A percentile compares a stretch with the other conserved stretches of the same genome.
Evolutionary conservation across 2,329 filamentous ascomycete genomes (phyloP).

Genomic region (Periglandula ipomoeae): DNA sequence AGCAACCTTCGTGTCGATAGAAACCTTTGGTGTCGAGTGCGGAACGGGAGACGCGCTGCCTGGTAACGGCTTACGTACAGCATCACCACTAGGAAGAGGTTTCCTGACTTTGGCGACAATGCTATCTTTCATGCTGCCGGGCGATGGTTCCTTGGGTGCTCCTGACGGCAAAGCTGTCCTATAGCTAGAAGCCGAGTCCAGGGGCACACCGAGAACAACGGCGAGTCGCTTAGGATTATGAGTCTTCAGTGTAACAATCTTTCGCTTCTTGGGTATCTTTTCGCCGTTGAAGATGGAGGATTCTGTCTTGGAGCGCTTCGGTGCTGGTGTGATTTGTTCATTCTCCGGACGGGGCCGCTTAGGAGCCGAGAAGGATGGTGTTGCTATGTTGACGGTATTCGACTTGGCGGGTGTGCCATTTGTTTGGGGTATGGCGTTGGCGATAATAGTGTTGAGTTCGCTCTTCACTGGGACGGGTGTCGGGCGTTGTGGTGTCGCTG

Average conservation of each 20-base stretch:
- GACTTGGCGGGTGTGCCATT: conserved; percentile 10
- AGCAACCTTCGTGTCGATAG: conserved; percentile 14
- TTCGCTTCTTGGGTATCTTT: conserved; percentile 19
- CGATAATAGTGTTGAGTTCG: conserved; percentile 4
- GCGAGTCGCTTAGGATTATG: conserved; percentile 25
- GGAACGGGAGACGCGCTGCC: conserved; percentile 16
- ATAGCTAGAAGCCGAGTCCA: conserved; percentile 12
- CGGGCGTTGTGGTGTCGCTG: conserved; percentile 14
- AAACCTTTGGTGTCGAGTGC: conserved; percentile 18
- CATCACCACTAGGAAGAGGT: conserved; percentile 24
- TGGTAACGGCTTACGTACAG: conserved; percentile 23
- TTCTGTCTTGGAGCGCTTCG: conserved; percentile 28
- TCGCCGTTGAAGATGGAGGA: conserved; percentile 13
- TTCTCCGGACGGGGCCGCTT: conserved; percentile 30
- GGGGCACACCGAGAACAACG: conserved; percentile 21
- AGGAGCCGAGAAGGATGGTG: conserved; percentile 13
- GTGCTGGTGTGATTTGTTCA: conserved; percentile 23
- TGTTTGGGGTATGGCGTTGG: conserved; percentile 2
- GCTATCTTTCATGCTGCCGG: conserved; percentile 17
- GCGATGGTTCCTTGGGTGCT: conserved; percentile 17
- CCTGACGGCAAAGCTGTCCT: conserved; percentile 26
- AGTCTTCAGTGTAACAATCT: conserved; percentile 29
- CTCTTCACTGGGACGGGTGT: background rate
- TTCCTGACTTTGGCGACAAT: conserved; percentile 27
- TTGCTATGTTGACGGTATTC: conserved; percentile 13